phyloP scores from a whole-genome alignment of 2,329 filamentous ascomycete genomes.

The Zasmidium angulare region DNA sequence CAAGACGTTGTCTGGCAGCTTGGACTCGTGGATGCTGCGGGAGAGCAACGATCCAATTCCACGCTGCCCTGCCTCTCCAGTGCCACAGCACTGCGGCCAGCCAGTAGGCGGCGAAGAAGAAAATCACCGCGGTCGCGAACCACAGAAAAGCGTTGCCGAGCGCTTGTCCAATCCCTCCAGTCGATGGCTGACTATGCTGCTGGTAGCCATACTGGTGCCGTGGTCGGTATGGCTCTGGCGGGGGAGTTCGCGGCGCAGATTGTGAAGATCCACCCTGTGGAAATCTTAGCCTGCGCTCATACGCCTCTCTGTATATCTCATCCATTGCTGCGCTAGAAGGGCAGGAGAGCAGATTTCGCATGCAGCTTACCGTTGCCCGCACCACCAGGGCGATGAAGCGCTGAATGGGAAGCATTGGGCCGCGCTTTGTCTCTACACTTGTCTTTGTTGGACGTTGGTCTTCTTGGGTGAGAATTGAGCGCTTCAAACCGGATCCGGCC shows the following conservation, averaged over 20 bases:
- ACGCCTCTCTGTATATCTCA: neutral
- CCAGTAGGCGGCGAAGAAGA: neutral
- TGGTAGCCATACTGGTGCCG: too few species aligned
- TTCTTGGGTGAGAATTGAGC: neutral
- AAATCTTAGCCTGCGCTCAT: neutral
- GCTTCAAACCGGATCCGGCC: neutral
- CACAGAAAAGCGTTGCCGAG: too few species aligned
- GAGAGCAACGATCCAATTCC: neutral
- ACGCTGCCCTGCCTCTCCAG: neutral
- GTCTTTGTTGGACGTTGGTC: neutral
- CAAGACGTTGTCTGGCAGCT: neutral
- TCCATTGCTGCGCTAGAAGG: neutral
- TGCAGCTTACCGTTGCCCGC: neutral
- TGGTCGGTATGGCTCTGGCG: too few species aligned
- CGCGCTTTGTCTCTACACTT: neutral
- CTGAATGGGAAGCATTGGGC: neutral
- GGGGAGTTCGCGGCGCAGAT: neutral
- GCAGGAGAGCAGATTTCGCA: neutral
- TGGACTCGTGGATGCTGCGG: neutral
- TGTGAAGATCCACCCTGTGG: too few species aligned
- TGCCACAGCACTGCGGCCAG: neutral
- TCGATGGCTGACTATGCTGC: too few species aligned
- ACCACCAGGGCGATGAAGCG: neutral
- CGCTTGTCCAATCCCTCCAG: too few species aligned
- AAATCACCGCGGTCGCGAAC: too few species aligned